Evolutionary conservation across 2,329 filamentous ascomycete species (phyloP).

Genomic region (Madurella fahalii): DNA sequence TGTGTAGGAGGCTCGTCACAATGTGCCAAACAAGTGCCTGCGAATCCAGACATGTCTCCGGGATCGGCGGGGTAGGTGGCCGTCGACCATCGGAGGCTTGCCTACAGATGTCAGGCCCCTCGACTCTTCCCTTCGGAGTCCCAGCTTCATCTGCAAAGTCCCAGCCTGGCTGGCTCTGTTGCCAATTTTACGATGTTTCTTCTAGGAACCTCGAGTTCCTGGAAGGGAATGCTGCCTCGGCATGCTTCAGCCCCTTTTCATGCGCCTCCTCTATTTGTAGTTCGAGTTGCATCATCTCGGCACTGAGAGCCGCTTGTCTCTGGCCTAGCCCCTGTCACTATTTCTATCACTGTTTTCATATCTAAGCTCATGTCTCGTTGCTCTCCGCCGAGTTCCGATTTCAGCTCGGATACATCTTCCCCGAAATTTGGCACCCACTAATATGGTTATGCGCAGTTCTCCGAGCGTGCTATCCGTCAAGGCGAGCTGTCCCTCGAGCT

Average conservation of each 20-base stretch:
- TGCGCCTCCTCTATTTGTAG: too few relatives aligned
- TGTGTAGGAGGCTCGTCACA: conserved; percentile 11
- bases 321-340: conserved; percentile 26
- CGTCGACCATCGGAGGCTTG: neutral
- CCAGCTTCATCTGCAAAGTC: conserved; percentile 41
- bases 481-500: conserved; percentile 26
- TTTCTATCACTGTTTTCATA: conserved; percentile 19
- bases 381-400: conserved; percentile 25
- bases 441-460: too few relatives aligned
- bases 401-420: conserved; percentile 24
- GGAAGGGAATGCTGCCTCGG: conserved; percentile 23
- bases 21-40: neutral
- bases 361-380: conserved; percentile 26
- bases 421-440: conserved; percentile 22
- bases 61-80: neutral
- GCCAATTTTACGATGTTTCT: conserved; percentile 37
- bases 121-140: conserved; percentile 36
- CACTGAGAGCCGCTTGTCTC: conserved; percentile 31
- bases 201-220: conserved; percentile 39
- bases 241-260: too few relatives aligned
- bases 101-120: conserved; percentile 32
- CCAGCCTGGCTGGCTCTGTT: conserved; percentile 38
- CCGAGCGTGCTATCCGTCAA: conserved; percentile 21
- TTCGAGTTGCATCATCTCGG: conserved; percentile 32
- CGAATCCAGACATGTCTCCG: neutral